Evolutionary conservation across 139 green algal species (phyloP), one percentile per base, ranked within the genome.

Genomic region (Coelastrella sp.): DNA sequence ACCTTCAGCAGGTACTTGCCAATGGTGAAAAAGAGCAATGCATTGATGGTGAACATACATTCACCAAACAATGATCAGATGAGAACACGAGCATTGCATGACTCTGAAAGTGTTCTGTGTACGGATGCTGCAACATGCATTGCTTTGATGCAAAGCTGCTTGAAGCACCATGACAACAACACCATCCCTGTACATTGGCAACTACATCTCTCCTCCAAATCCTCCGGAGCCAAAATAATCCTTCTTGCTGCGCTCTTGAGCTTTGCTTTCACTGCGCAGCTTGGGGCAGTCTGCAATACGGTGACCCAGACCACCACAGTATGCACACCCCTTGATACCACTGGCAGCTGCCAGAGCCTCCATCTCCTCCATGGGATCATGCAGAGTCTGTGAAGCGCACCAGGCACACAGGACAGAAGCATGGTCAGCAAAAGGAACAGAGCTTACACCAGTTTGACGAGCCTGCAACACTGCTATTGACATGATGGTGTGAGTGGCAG

Each of bases 231-330:
- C 94, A 87, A 97, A 98, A 62, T 94, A 94, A 71, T 98, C 94
- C 81, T 94, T 94, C 69, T 93, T 89, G 40, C 89, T 91, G 32
- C 89, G 82, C 40, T 66, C 62, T 71, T 93, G 80, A 71, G 90
- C 89, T 71, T 92, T 89, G 74, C 90, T 95, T 82, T 98, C 92
- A 4, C 88, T 83, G 3, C 84, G 79, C 74, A 99, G 91, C 92
- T 99, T 99, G 79, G 97, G 97, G 89, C 97, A 99, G 85, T 98
- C 91, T 13, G 89, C 91, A 83, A 99, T 96, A n/a, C 97, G 88
- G 88, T 99, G 97, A 37, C 97, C 97, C 83, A 99, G 90, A 35
- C 97, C 97, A 48, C 97, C 96, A 87, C 97, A 99, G 91, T 98
- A 99, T 48, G 89, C 89, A 89, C 97, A 99, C 45, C 97, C 97